Evolutionary conservation across 257 asterid species (phyloP).

Genomic region (Ilex aquifolium): DNA sequence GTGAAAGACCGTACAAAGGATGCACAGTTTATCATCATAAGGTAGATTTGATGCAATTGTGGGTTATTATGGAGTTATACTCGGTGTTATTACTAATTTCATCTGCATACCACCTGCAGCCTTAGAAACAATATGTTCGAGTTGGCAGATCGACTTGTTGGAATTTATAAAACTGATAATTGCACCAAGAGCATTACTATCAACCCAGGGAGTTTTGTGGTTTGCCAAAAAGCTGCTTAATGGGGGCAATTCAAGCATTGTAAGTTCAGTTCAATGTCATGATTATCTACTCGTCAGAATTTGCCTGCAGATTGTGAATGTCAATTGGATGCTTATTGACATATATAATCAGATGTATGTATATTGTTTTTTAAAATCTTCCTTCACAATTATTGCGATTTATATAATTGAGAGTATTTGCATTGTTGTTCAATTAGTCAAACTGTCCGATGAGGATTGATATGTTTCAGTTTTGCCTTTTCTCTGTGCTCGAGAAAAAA

Average conservation of each 20-base stretch:
- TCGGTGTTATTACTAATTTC: neutral
- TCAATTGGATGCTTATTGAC: too few relatives aligned
- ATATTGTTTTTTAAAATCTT: neutral
- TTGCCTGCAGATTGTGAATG: too few relatives aligned
- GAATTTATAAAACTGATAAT: constrained; percentile 92
- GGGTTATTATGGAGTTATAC: too few relatives aligned
- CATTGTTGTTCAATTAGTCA: too few relatives aligned
- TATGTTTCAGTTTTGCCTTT: too few relatives aligned
- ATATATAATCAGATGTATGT: neutral
- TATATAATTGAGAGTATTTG: too few relatives aligned
- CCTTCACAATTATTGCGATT: too few relatives aligned
- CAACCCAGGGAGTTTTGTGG: constrained; percentile 90
- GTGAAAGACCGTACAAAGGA: constrained; percentile 98
- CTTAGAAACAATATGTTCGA: constrained; percentile 95
- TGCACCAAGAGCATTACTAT: constrained; percentile 94
- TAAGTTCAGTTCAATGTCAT: too few relatives aligned
- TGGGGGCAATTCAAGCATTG: neutral
- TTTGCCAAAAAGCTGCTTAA: constrained; percentile 57
- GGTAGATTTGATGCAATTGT: constrained; percentile 27
- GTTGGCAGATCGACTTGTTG: constrained; percentile 90
- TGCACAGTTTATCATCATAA: constrained; percentile 94
- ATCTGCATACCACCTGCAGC: constrained; percentile 35
- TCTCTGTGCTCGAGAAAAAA: too few relatives aligned
- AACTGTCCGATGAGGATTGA: too few relatives aligned
- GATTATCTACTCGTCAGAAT: too few relatives aligned